Conservation (phyloP, 352 stramenopile genomes). For the Phytophthora gonapodyides region DNA sequence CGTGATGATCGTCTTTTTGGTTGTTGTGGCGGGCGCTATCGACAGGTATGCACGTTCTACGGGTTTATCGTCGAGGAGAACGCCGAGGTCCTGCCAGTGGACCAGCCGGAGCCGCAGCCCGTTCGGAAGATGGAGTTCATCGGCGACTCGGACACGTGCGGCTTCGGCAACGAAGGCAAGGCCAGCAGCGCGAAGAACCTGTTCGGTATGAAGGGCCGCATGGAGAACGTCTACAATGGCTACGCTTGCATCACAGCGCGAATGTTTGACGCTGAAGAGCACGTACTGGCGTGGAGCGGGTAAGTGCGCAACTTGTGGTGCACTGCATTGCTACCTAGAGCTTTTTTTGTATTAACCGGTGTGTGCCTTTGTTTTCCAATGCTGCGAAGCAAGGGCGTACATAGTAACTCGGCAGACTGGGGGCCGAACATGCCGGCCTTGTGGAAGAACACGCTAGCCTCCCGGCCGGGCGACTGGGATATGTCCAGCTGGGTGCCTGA, state of each 20-base stretch:
- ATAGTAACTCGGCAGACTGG: slow-evolving; percentile 88
- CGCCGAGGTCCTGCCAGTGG: slow-evolving; percentile 61
- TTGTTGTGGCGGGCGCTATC: neutral
- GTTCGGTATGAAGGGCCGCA: slow-evolving; percentile 87
- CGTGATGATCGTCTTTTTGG: neutral
- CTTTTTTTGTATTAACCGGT: neutral
- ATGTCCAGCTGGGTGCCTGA: slow-evolving; percentile 79
- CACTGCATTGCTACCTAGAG: neutral
- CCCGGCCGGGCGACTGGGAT: slow-evolving; percentile 68
- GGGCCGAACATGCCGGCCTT: slow-evolving; percentile 77
- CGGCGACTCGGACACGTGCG: slow-evolving; percentile 84
- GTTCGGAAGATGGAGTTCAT: slow-evolving; percentile 84
- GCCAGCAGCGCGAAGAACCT: slow-evolving; percentile 71
- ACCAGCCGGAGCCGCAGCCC: slow-evolving; percentile 38
- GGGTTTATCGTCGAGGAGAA: slow-evolving; percentile 82
- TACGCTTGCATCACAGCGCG: slow-evolving; percentile 84
- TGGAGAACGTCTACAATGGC: slow-evolving; percentile 90
- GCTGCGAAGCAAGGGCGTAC: slow-evolving; percentile 73
- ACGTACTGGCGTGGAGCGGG: slow-evolving; percentile 86
- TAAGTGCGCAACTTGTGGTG: slow-evolving; percentile 23
- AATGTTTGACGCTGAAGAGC: slow-evolving; percentile 86
- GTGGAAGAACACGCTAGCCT: slow-evolving; percentile 89
- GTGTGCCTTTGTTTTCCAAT: slow-evolving; percentile 4
- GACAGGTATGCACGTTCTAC: slow-evolving; percentile 87
- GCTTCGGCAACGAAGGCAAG: slow-evolving; percentile 86